These are phyloP conservation scores for Tolypocladium endophyticum DNA, from an alignment of 2,329 filamentous ascomycete genomes.

Conservation along the genomic window DNA sequence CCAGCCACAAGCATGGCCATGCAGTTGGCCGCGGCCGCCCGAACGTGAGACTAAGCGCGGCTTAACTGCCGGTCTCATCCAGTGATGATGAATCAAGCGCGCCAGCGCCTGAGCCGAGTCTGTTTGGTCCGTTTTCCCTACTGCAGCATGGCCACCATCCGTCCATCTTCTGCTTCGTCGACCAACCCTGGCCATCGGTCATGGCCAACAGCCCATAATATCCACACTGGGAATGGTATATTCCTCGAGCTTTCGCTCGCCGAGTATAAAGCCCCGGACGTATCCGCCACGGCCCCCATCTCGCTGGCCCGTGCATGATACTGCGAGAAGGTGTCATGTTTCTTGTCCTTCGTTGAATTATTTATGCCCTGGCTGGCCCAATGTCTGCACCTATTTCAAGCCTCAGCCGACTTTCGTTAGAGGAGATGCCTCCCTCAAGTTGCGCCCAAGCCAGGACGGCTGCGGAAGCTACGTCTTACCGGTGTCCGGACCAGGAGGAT, in stretches of 20 bases:
- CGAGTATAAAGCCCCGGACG: neutral
- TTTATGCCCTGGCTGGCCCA: neutral
- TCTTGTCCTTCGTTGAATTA: neutral
- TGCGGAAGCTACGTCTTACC: slow-evolving; percentile 2
- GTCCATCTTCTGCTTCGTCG: neutral
- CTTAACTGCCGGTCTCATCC: neutral
- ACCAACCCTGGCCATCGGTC: neutral
- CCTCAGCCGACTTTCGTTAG: slow-evolving; percentile 17
- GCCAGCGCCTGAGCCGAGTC: neutral
- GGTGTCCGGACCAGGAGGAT: slow-evolving; percentile 8
- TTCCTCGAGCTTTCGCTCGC: neutral
- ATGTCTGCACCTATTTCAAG: slow-evolving; percentile 16
- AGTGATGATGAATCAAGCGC: neutral
- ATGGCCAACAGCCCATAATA: neutral
- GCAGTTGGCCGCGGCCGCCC: neutral
- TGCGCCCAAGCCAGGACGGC: slow-evolving; percentile 7
- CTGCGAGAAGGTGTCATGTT: neutral
- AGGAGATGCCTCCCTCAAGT: slow-evolving; percentile 17
- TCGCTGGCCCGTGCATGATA: neutral
- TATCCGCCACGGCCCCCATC: neutral
- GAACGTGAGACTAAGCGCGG: neutral
- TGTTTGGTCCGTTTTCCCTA: neutral
- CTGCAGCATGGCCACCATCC: neutral
- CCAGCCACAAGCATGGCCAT: neutral
- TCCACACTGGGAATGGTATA: neutral